Evolutionary conservation across 768 basidiomycete genomes (phyloP), one percentile per base, ranked within the genome.

Genomic region (Omphalotus guepiniiformis): DNA sequence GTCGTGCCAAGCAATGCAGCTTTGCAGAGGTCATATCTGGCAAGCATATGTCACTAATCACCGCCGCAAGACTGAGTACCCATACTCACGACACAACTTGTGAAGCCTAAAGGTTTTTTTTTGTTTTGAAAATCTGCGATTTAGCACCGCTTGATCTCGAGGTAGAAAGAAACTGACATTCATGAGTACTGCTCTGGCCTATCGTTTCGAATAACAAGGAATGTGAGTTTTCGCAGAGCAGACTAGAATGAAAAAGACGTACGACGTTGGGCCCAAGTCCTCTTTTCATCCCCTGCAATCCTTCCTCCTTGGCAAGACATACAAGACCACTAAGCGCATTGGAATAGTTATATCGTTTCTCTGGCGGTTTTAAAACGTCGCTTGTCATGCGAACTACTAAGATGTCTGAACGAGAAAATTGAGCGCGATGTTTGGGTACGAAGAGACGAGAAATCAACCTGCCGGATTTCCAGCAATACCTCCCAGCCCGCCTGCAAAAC

Each of bases 381-480:
- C 87, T 92, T 21, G 90, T 91, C 92, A 95, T 95, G 45, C 92
- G 73, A 12, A 90, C 83, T 35, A 91, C 69, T 6, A 89, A 55
- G 45, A 90, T 82, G 61, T 90, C 88, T 78, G 52, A 44, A 36
- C 34, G 15, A 32, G 28, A n/a, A 49, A 42, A 47, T 34, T 26
- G 12, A 6, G 37, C 21, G 23, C 22, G 32, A 21, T 15, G 37
- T 26, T 34, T 37, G 9, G 16, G 32, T 19, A 39, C 34, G 11
- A 18, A 53, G 40, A 43, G 18, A 43, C n/a, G 40, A 30, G 38
- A 36, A 35, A 63, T 68, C 39, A 54, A 78, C 84, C 84, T 57
- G 84, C 85, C 27, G 91, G 91, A 58, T 93, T 94, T 3, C 92
- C 92, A 3, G 85, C 83, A 34, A 93, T 60, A 9, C 92, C 92